phyloP scores from a whole-genome alignment of 2,329 filamentous ascomycete genomes.

The Fusarium vanettenii region DNA sequence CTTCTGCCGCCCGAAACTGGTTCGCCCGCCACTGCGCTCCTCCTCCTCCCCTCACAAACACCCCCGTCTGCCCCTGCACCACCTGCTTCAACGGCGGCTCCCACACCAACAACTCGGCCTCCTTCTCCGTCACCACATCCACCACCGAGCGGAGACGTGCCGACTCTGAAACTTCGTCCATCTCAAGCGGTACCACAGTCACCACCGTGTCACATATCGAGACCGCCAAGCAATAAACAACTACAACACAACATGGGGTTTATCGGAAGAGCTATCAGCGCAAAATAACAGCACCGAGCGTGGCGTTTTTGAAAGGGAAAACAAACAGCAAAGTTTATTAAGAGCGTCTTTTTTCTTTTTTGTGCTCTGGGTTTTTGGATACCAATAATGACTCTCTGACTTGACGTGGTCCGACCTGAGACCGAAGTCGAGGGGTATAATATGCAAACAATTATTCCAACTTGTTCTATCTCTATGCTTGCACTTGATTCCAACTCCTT shows the following conservation, averaged over 20 bases:
- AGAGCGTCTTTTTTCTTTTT: not conserved
- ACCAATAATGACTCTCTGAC: not conserved
- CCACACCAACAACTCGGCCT: conserved; percentile 29
- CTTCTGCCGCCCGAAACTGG: conserved; percentile 50
- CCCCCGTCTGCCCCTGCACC: conserved; percentile 51
- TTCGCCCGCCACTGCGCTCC: conserved; percentile 55
- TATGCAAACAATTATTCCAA: not conserved
- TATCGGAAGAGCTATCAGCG: conserved; percentile 5
- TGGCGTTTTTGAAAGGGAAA: conserved; percentile 34
- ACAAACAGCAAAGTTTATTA: conserved; percentile 8
- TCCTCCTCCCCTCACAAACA: conserved; percentile 50
- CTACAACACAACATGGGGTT: not conserved
- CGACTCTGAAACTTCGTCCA: conserved; percentile 40
- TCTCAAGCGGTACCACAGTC: conserved; percentile 36
- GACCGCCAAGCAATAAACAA: conserved; percentile 35
- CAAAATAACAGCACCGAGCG: conserved; percentile 2
- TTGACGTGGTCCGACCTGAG: not conserved
- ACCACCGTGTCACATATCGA: conserved; percentile 38
- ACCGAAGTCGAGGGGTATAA: not conserved
- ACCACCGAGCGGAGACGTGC: conserved; percentile 4
- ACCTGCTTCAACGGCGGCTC: conserved; percentile 47
- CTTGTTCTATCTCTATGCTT: not conserved
- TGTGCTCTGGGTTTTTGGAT: not conserved
- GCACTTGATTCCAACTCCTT: not conserved
- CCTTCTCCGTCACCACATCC: conserved; percentile 5